These are phyloP conservation scores for Zygosaccharomyces sapae DNA, from an alignment of 1,139 yeast genomes.

Conservation along the genomic window DNA sequence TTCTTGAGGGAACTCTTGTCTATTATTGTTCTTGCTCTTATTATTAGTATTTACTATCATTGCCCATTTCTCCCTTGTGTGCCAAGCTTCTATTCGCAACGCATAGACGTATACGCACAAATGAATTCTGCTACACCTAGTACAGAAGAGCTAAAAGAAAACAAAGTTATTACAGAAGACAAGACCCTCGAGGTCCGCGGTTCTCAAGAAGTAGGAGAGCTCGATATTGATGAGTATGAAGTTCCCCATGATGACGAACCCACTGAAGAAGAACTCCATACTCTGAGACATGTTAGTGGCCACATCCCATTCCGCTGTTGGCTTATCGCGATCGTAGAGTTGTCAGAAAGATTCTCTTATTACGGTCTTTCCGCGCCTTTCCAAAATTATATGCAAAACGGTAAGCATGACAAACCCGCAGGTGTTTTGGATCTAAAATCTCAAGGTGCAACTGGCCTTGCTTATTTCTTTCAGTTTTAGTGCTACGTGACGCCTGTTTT, in stretches of 20 bases:
- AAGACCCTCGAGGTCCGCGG: constrained; percentile 12
- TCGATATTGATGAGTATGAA: constrained; percentile 4
- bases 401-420: constrained; percentile 41
- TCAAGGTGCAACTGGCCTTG: constrained; percentile 67
- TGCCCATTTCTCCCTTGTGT: too few relatives aligned
- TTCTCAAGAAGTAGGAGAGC: constrained; percentile 8
- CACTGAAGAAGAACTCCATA: constrained; percentile 31
- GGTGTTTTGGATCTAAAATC: constrained; percentile 64
- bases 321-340: constrained; percentile 73
- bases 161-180: neutral
- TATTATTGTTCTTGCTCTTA: too few relatives aligned
- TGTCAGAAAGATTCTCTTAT: constrained; percentile 78
- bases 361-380: constrained; percentile 75
- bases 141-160: neutral
- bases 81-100: too few relatives aligned
- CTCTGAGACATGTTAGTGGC: constrained; percentile 31
- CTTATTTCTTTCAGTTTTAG: constrained; percentile 80
- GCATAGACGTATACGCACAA: too few relatives aligned
- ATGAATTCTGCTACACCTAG: neutral
- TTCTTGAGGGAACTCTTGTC: too few relatives aligned
- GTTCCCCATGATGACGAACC: constrained; percentile 20
- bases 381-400: constrained; percentile 70
- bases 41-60: too few relatives aligned
- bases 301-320: constrained; percentile 46
- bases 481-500: constrained; percentile 75